Percentiles rank a stretch among this genome's conserved stretches.
These are phyloP conservation scores for Pythium vanterpoolii DNA, from an alignment of 352 stramenopile genomes.

Conservation along the genomic window DNA sequence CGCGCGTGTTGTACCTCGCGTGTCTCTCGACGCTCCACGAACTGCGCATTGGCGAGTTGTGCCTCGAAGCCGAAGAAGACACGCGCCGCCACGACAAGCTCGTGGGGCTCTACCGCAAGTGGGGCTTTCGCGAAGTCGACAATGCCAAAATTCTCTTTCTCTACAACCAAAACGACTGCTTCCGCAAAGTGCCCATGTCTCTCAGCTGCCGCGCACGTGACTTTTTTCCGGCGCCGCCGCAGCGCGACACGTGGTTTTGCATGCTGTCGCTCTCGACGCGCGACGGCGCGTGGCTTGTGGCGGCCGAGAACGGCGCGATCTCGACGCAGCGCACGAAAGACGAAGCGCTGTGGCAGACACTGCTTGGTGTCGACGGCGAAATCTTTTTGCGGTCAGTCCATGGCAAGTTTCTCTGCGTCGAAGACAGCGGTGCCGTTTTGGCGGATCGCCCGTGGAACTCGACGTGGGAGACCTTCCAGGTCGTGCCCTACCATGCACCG, in stretches of 20 bases:
- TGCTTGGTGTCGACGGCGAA: slow-evolving; percentile 51
- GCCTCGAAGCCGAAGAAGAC: slow-evolving; percentile 34
- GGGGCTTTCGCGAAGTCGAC: slow-evolving; percentile 54
- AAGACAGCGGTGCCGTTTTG: slow-evolving; percentile 66
- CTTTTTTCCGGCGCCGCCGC: slow-evolving; percentile 46
- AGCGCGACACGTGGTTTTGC: slow-evolving; percentile 61
- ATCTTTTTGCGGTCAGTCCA: slow-evolving; percentile 73
- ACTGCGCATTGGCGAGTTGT: slow-evolving; percentile 38
- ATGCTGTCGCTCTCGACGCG: slow-evolving; percentile 66
- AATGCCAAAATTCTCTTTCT: slow-evolving; percentile 74
- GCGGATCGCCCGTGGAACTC: slow-evolving; percentile 72
- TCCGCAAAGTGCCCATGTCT: slow-evolving; percentile 82
- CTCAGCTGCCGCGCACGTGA: slow-evolving; percentile 37
- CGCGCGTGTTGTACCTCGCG: slow-evolving; percentile 74
- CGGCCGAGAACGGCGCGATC: slow-evolving; percentile 62
- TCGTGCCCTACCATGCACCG: slow-evolving; percentile 51
- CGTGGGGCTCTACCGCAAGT: slow-evolving; percentile 66
- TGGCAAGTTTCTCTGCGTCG: slow-evolving; percentile 83
- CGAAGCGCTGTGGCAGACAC: slow-evolving; percentile 70
- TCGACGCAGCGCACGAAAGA: slow-evolving; percentile 18
- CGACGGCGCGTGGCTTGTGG: slow-evolving; percentile 66
- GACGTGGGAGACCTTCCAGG: slow-evolving; percentile 87
- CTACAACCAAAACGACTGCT: slow-evolving; percentile 82
- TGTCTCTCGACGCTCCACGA: slow-evolving; percentile 63
- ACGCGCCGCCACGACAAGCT: slow-evolving; percentile 39